Evolutionary conservation across 345 rosid species (phyloP).

Genomic region (Pugionium dolabratum): DNA sequence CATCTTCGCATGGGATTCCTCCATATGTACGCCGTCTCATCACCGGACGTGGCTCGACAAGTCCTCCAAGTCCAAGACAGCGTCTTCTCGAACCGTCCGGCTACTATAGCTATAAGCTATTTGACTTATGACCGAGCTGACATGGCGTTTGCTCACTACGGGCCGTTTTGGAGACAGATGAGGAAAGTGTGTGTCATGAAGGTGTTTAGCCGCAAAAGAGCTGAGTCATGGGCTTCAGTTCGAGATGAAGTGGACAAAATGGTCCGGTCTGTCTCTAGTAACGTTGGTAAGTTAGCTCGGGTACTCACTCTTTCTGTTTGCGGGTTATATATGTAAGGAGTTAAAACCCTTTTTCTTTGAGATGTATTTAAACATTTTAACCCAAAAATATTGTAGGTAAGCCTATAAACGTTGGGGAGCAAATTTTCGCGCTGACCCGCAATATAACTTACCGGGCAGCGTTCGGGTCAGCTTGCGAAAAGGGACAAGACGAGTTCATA

Average conservation of each 20-base stretch:
- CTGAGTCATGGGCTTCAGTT: slow-evolving; percentile 92
- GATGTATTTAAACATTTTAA: not conserved
- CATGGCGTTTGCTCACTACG: slow-evolving; percentile 99
- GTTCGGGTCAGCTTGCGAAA: slow-evolving; percentile 62
- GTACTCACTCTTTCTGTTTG: not conserved
- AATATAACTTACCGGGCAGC: slow-evolving; percentile 85
- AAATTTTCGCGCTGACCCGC: slow-evolving; percentile 68
- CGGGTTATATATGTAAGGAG: not conserved
- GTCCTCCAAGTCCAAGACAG: slow-evolving; percentile 85
- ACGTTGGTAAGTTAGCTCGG: slow-evolving; percentile 43
- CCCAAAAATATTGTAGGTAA: slow-evolving; percentile 29
- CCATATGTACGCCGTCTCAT: slow-evolving; percentile 72
- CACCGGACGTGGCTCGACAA: slow-evolving; percentile 72
- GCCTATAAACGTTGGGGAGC: slow-evolving; percentile 73
- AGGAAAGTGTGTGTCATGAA: slow-evolving; percentile 85
- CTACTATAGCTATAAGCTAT: slow-evolving; percentile 74
- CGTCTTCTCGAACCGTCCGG: slow-evolving; percentile 83
- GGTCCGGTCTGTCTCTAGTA: slow-evolving; percentile 46
- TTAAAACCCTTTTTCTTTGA: not conserved
- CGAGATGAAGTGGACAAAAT: slow-evolving; percentile 74
- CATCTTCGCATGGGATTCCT: slow-evolving; percentile 78
- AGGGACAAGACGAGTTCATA: slow-evolving; percentile 79
- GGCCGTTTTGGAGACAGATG: slow-evolving; percentile 99
- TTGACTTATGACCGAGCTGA: slow-evolving; percentile 87
- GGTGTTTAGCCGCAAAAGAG: slow-evolving; percentile 91